These are phyloP conservation scores for Sporothrix brunneoviolacea DNA, from an alignment of 2,329 filamentous ascomycete species.

Conservation along the genomic window DNA sequence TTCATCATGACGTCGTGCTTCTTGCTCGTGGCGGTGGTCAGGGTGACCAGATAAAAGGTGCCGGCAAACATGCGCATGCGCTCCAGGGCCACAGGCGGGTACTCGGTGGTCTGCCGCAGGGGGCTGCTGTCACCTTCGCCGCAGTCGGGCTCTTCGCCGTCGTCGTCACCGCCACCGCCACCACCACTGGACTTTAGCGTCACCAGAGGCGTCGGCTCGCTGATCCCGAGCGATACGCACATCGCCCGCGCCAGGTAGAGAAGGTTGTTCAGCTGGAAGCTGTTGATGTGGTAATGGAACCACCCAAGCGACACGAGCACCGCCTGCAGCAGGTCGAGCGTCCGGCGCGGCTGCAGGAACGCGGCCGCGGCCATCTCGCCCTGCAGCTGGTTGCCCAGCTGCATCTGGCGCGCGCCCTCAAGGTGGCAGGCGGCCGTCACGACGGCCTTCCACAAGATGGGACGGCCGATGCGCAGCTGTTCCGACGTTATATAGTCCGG, in stretches of 20 bases:
- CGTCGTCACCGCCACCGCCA: background rate
- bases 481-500: conserved; percentile 30
- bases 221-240: conserved; percentile 35
- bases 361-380: conserved; percentile 35
- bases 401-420: conserved; percentile 38
- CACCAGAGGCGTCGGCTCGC: conserved; percentile 22
- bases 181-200: background rate
- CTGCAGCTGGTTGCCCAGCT: conserved; percentile 38
- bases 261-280: conserved; percentile 43
- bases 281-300: conserved; percentile 44
- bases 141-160: background rate
- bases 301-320: conserved; percentile 40
- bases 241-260: conserved; percentile 42
- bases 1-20: conserved; percentile 43
- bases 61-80: conserved; percentile 42
- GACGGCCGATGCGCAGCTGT: conserved; percentile 32
- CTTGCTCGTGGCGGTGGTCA: conserved; percentile 35
- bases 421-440: conserved; percentile 39
- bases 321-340: conserved; percentile 41
- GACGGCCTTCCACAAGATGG: conserved; percentile 43
- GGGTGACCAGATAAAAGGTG: conserved; percentile 43
- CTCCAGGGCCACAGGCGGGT: conserved; percentile 23
- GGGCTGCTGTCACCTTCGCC: background rate
- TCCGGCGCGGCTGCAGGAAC: conserved; percentile 35
- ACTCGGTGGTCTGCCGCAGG: background rate